A percentile compares a stretch with the other conserved stretches of the same genome.
These are phyloP conservation scores for Panaeolus papilionaceus DNA, from an alignment of 768 basidiomycete genomes.

Conservation along the genomic window DNA sequence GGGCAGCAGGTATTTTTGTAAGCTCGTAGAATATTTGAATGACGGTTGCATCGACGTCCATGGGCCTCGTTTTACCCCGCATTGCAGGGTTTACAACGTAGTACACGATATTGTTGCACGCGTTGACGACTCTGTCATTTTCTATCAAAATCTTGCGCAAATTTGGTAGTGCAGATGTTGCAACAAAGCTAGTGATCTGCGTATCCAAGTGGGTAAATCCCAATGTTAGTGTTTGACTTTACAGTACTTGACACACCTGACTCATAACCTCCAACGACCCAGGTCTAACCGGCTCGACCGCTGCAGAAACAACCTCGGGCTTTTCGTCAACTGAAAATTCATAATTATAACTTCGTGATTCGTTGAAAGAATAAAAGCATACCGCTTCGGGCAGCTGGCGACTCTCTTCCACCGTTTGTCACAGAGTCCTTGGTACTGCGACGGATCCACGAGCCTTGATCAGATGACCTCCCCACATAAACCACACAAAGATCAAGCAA, in stretches of 20 bases:
- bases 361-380: slow-evolving; percentile 22
- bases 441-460: slow-evolving; percentile 82
- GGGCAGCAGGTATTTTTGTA: slow-evolving; percentile 73
- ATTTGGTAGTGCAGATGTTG: slow-evolving; percentile 70
- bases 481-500: slow-evolving; percentile 81
- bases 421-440: slow-evolving; percentile 69
- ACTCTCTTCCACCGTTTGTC: slow-evolving; percentile 70
- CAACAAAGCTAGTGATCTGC: slow-evolving; percentile 78
- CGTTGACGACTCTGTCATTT: slow-evolving; percentile 79
- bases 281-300: slow-evolving; percentile 38
- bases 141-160: slow-evolving; percentile 83
- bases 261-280: slow-evolving; percentile 49
- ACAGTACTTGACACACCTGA: slow-evolving; percentile 44
- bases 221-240: slow-evolving; percentile 20
- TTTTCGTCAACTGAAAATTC: slow-evolving; percentile 68
- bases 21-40: slow-evolving; percentile 79
- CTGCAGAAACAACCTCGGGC: slow-evolving; percentile 47
- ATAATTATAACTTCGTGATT: slow-evolving; percentile 5
- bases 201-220: not conserved
- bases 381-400: slow-evolving; percentile 67
- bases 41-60: slow-evolving; percentile 76
- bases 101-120: slow-evolving; percentile 84
- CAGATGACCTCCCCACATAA: slow-evolving; percentile 74
- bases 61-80: slow-evolving; percentile 77
- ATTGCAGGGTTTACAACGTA: slow-evolving; percentile 84